A percentile compares a stretch with the other conserved stretches of the same genome.
Evolutionary conservation across 2,329 filamentous ascomycete genomes (phyloP).

Genomic region (Sporothrix brasiliensis): DNA sequence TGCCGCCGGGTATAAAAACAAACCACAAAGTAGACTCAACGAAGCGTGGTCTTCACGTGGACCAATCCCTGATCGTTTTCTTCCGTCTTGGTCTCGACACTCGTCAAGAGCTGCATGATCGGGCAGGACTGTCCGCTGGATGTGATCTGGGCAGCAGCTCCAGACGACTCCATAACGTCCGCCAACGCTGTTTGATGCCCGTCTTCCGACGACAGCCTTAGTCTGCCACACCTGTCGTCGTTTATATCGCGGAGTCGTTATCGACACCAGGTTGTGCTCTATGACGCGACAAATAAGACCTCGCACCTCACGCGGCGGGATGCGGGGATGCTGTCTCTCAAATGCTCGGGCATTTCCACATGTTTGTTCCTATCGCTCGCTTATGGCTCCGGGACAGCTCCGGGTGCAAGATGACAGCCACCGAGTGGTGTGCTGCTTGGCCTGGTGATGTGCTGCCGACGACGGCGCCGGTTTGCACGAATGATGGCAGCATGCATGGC

Average conservation of each 20-base stretch:
- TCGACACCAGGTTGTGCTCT: neutral
- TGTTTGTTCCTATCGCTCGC: neutral
- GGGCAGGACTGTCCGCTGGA: too few species aligned
- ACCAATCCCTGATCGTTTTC: too few species aligned
- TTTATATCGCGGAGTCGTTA: neutral
- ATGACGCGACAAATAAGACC: slow-evolving; percentile 27
- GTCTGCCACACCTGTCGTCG: neutral
- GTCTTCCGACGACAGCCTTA: slow-evolving; percentile 7
- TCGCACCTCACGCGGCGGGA: slow-evolving; percentile 27
- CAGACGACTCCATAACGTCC: neutral
- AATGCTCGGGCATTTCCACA: neutral
- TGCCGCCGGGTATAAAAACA: too few species aligned
- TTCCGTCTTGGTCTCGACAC: too few species aligned
- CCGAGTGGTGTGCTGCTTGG: slow-evolving; percentile 17
- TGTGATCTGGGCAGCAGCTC: too few species aligned
- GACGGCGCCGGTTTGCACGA: slow-evolving; percentile 10
- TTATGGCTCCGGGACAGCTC: neutral
- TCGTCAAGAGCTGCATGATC: too few species aligned
- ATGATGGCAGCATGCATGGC: neutral
- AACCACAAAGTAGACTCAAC: too few species aligned
- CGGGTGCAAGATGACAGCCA: neutral
- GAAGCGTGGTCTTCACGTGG: too few species aligned
- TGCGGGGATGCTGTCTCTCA: neutral
- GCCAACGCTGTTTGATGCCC: neutral
- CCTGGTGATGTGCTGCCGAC: slow-evolving; percentile 28